Base-by-base conservation (phyloP, 2,329 filamentous ascomycete species). In the Aspergillus sojae region DNA sequence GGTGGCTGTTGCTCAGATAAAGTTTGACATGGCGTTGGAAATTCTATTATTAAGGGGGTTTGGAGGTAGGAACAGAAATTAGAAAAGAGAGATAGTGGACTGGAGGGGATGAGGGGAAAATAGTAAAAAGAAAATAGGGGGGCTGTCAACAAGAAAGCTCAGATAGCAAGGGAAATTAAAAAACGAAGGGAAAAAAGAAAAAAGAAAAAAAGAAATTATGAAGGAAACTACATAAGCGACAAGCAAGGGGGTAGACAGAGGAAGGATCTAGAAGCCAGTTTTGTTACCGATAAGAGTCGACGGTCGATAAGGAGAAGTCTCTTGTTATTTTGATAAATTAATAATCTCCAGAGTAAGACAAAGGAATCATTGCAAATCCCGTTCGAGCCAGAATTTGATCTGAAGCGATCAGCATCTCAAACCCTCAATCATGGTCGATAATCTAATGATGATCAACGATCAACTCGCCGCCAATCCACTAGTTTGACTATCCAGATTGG, bases 391-490 rank as follows among this genome's bases (percentile, higher is more conserved):
- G 36, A 19, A 41, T 19, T 19, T 16, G 36, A 41, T 41, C 36
- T 16, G 36, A 41, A 19, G 3, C 16, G 36, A 41, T 41, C 36
- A 41, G 36, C 36, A 41, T 36, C 5, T 23, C 43, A 23, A 14
- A 36, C 12, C 36, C 34, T 30, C 48, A 46, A 45, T 30, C 48
- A 23, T 23, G 30, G 28, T 34, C 21, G 16, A 12, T 23, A 62
- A 57, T 60, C 39, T 55, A 23, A 58, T 26, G 56, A 56, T n/a
- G 50, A 59, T 41, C 36, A 57, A 50, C 34, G 64, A 66, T 66
- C 64, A 66, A 60, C 62, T 32, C 58, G 62, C 30, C 56, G 62
- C 23, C 56, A 61, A 64, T 41, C 59, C 57, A 64, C 59, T 62
- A 58, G 43, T 16, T 48, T 5, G 28, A 34, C 45, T 21, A 46